phyloP scores from a whole-genome alignment of 495 filamentous ascomycete genomes.

The Lepraria neglecta region DNA sequence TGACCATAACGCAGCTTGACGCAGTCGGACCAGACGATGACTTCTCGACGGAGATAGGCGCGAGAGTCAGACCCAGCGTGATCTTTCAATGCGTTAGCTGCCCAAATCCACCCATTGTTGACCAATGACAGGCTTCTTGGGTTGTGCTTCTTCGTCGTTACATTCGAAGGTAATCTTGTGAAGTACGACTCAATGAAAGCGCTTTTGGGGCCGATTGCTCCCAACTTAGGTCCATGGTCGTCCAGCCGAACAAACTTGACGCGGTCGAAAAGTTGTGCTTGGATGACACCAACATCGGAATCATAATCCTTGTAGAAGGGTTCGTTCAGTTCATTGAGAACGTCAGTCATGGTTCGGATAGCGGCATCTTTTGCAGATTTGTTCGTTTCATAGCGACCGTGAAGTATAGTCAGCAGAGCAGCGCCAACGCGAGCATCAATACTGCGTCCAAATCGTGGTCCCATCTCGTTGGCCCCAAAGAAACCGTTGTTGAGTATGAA shows the following conservation, averaged over 20 bases:
- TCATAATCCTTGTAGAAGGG: constrained; percentile 89
- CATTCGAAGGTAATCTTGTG: constrained; percentile 78
- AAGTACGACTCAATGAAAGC: constrained; percentile 96
- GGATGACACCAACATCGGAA: constrained; percentile 68
- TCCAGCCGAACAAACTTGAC: constrained; percentile 89
- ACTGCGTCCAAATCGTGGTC: constrained; percentile 66
- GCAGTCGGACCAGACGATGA: constrained; percentile 98
- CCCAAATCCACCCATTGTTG: constrained; percentile 99
- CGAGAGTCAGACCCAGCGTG: constrained; percentile 84
- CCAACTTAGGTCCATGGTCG: constrained; percentile 81
- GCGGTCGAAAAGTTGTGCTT: constrained; percentile 87
- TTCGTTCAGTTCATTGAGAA: constrained; percentile 81
- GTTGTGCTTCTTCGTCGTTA: constrained; percentile 68
- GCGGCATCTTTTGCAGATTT: constrained; percentile 36
- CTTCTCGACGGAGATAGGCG: constrained; percentile 86
- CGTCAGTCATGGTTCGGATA: constrained; percentile 31
- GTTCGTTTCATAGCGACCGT: constrained; percentile 58
- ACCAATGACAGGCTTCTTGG: constrained; percentile 72
- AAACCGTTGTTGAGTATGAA: constrained; percentile 59
- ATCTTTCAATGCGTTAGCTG: constrained; percentile 85
- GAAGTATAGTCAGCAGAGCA: constrained; percentile 59
- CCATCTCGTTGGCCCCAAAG: constrained; percentile 60
- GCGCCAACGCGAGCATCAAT: constrained; percentile 63
- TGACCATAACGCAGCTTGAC: constrained; percentile 92
- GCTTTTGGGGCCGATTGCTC: constrained; percentile 64